phyloP scores from a whole-genome alignment of 23 red algal genomes.

The Gracilaria gracilis region DNA sequence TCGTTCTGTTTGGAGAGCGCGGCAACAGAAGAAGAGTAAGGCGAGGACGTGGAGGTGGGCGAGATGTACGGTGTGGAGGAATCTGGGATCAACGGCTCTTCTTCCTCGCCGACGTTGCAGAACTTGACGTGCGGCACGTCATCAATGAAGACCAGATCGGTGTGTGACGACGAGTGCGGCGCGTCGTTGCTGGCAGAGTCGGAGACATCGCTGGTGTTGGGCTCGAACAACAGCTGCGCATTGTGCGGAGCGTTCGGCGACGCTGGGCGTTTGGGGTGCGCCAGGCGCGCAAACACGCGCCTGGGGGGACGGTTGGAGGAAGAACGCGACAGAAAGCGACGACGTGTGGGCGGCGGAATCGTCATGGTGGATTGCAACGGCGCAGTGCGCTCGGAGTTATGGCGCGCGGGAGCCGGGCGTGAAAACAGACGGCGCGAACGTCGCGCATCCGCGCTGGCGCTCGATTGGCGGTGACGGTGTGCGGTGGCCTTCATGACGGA shows the following conservation, averaged over 20 bases:
- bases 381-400: background rate
- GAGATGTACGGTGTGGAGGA: background rate
- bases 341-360: background rate
- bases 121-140: slow-evolving; percentile 23
- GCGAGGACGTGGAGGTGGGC: background rate
- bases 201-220: slow-evolving; percentile 26
- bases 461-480: background rate
- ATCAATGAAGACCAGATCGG: slow-evolving; percentile 31
- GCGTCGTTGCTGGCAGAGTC: slow-evolving; percentile 24
- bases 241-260: background rate
- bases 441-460: background rate
- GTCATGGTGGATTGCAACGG: slow-evolving; percentile 1
- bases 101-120: slow-evolving; percentile 40
- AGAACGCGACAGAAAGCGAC: slow-evolving; percentile 5
- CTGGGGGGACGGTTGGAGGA: background rate
- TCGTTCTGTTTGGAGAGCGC: background rate
- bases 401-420: background rate
- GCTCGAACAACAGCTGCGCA: background rate
- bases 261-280: background rate
- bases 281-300: background rate
- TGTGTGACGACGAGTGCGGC: background rate
- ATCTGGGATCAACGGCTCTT: slow-evolving; percentile 20
- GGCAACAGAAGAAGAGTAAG: background rate
- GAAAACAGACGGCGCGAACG: slow-evolving; percentile 15
- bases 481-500: background rate